A percentile compares a stretch with the other conserved stretches of the same genome.
Conservation (phyloP, 228 moss, liverwort and hornwort species). For the Sphagnum magellanicum region DNA sequence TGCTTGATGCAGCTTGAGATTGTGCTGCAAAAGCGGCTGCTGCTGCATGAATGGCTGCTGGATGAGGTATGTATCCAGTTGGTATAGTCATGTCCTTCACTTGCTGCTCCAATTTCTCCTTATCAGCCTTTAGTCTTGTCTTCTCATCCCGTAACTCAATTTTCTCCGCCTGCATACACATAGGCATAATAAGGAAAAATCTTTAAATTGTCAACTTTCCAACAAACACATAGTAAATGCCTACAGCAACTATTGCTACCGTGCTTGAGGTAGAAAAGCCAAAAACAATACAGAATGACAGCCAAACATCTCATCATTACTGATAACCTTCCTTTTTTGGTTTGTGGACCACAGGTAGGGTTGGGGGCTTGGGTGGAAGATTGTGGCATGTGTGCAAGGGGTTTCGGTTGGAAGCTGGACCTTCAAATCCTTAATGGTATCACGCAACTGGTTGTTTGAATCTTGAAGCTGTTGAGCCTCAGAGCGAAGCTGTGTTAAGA, state of each 20-base stretch:
- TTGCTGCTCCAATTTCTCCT: conserved; percentile 53
- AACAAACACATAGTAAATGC: too few relatives aligned
- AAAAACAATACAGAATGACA: too few relatives aligned
- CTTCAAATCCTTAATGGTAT: conserved; percentile 84
- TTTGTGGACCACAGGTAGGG: too few relatives aligned
- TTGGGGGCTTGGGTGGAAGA: too few relatives aligned
- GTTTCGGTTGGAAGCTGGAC: conserved; percentile 12
- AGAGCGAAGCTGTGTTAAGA: conserved; percentile 63
- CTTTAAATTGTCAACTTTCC: too few relatives aligned
- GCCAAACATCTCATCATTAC: too few relatives aligned
- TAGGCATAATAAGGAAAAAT: too few relatives aligned
- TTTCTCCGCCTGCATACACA: conserved; percentile 27
- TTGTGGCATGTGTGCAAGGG: too few relatives aligned
- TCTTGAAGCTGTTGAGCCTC: conserved; percentile 82
- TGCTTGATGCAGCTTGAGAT: conserved; percentile 19
- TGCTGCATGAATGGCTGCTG: conserved; percentile 33
- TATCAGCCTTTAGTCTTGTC: conserved; percentile 47
- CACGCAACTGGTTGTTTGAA: conserved; percentile 74
- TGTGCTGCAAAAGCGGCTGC: conserved; percentile 24
- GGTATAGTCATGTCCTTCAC: conserved; percentile 34
- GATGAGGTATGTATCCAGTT: conserved; percentile 31
- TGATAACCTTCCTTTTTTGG: too few relatives aligned
- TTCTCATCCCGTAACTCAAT: conserved; percentile 56
- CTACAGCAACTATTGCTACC: too few relatives aligned
- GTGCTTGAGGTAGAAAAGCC: too few relatives aligned